These are phyloP conservation scores for Cutaneotrichosporon daszewskae DNA, from an alignment of 1,284 basidiomycete genomes.

Conservation along the genomic window DNA sequence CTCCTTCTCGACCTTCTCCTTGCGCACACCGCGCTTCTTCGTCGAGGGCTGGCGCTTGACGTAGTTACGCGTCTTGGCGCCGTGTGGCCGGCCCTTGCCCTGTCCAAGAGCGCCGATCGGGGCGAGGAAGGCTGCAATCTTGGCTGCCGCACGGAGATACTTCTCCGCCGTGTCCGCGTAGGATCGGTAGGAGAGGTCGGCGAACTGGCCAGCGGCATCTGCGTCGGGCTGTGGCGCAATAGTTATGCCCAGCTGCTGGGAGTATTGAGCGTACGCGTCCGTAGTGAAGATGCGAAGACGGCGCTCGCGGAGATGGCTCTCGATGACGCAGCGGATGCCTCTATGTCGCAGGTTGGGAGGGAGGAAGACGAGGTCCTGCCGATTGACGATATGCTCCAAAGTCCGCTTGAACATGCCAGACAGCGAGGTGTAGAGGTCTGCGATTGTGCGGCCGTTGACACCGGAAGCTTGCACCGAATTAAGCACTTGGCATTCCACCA, in stretches of 20 bases:
- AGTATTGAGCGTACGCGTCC: constrained; percentile 21
- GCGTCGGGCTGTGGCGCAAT: constrained; percentile 14
- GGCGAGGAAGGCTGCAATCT: background rate
- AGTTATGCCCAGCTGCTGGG: constrained; percentile 19
- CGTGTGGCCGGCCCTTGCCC: background rate
- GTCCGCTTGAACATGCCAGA: constrained; percentile 27
- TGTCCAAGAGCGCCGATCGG: constrained; percentile 3
- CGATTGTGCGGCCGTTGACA: constrained; percentile 21
- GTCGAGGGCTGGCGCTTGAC: background rate
- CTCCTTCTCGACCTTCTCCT: constrained; percentile 2
- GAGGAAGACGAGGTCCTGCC: constrained; percentile 21
- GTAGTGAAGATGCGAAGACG: constrained; percentile 29
- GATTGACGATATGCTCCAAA: constrained; percentile 31
- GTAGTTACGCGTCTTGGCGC: background rate
- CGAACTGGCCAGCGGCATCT: constrained; percentile 23
- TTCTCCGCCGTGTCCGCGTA: constrained; percentile 5
- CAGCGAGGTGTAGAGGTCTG: constrained; percentile 18
- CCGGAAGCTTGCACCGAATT: constrained; percentile 18
- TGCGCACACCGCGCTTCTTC: background rate
- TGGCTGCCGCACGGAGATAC: constrained; percentile 4
- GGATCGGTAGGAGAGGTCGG: constrained; percentile 16
- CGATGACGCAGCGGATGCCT: constrained; percentile 27
- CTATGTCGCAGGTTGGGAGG: constrained; percentile 29
- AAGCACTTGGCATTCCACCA: constrained; percentile 28
- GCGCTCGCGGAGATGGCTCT: constrained; percentile 30